phyloP scores from a whole-genome alignment of 1,284 basidiomycete genomes.

The Trichosporon sp. region DNA sequence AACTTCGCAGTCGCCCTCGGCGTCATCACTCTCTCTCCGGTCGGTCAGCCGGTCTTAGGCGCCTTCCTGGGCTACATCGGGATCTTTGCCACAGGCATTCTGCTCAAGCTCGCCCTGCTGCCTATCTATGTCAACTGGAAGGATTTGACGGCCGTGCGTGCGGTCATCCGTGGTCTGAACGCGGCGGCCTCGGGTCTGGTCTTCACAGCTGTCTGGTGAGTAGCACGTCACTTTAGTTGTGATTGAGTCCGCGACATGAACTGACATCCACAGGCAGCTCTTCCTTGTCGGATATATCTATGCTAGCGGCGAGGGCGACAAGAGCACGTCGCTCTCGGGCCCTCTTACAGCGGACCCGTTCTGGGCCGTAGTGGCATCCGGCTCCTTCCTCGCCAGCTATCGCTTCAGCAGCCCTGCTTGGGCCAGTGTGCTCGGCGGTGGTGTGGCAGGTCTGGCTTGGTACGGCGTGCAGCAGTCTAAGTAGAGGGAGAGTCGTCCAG shows the following conservation, averaged over 20 bases:
- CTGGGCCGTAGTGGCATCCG: constrained; percentile 49
- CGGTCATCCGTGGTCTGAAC: constrained; percentile 54
- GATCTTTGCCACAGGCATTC: constrained; percentile 54
- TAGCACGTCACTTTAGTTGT: background rate
- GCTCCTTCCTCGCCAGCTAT: constrained; percentile 36
- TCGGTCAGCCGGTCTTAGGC: constrained; percentile 45
- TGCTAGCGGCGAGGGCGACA: constrained; percentile 34
- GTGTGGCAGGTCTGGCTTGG: constrained; percentile 47
- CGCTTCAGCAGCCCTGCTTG: constrained; percentile 48
- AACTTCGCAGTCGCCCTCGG: constrained; percentile 58
- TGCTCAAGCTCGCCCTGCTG: constrained; percentile 54
- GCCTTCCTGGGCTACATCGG: constrained; percentile 53
- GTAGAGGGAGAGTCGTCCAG: background rate
- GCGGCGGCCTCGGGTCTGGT: constrained; percentile 57
- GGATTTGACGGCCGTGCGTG: constrained; percentile 47
- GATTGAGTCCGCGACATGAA: too few relatives aligned
- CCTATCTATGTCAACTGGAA: constrained; percentile 53
- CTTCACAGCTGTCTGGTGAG: constrained; percentile 53
- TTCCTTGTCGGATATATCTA: constrained; percentile 46
- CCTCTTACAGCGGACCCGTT: constrained; percentile 49
- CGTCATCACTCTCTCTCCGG: constrained; percentile 46
- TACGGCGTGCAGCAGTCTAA: constrained; percentile 37
- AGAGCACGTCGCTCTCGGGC: constrained; percentile 27
- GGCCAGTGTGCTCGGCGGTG: constrained; percentile 44
- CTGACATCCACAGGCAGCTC: constrained; percentile 36